Evolutionary conservation across 108 stramenopile species (phyloP), one percentile per base, ranked within the genome.

Genomic region (Cyclotella kingstonii): DNA sequence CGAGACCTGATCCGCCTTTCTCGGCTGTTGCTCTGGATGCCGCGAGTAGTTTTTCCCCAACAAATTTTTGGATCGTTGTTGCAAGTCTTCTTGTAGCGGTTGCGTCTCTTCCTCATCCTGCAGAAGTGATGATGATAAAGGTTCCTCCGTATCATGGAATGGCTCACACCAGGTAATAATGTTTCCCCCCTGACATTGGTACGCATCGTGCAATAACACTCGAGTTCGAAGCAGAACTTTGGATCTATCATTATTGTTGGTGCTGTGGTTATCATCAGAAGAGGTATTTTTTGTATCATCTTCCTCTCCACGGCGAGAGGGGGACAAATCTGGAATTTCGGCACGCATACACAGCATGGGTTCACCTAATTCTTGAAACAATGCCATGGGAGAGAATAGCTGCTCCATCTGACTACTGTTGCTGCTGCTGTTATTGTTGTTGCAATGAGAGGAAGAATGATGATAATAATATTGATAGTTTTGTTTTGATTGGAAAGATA

Each of bases 91-190:
- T 49, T 56, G 36, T 40, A 23, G 56, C 56, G 19, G 56, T 5
- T 22, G 56, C 36, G 18, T 5, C 5, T 5, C 27, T 14, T 38
- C 54, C n/a, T n/a, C n/a, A n/a, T n/a, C n/a, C n/a, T n/a, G n/a
- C n/a, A n/a, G n/a, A n/a, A n/a, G n/a, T n/a, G n/a, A n/a, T n/a
- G n/a, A n/a, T n/a, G n/a, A n/a, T n/a, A n/a, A n/a, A n/a, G n/a
- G n/a, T n/a, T n/a, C n/a, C n/a, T n/a, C n/a, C n/a, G n/a, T n/a
- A 21, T 11, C 41, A 31, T 62, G 69, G 60, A 77, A 87, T 12
- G 92, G 89, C 62, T 94, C 92, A 61, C 88, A 89, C 92, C 92
- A 94, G 11, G 92, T 94, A 60, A 94, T 90, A 47, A 94, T 94
- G 63, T 94, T 90, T 22, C 90, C 89, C 31, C 92, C 92, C 59